phyloP scores from a whole-genome alignment of 805 yeast genomes.

The Wickerhamomyces chambardii region DNA sequence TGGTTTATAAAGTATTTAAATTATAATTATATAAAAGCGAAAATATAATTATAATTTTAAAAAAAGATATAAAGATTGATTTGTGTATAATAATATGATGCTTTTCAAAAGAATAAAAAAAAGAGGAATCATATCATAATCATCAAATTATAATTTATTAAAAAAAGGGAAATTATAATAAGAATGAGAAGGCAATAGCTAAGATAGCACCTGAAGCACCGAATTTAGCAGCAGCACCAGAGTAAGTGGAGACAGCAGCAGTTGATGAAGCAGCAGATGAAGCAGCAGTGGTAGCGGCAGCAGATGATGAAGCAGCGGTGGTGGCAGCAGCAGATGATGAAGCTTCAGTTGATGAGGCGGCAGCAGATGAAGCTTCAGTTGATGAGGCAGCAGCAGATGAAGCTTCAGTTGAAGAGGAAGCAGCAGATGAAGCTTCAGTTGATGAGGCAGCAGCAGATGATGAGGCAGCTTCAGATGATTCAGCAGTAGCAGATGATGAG shows the following conservation, averaged over 20 bases:
- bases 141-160: no score
- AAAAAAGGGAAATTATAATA: no score
- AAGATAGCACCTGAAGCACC: no score
- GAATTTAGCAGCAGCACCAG: no score
- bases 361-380: background rate
- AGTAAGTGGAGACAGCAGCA: background rate
- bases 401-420: background rate
- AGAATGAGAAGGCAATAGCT: no score
- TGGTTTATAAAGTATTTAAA: no score
- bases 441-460: slow-evolving; percentile 1
- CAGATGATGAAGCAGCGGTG: background rate
- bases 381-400: slow-evolving; percentile 1
- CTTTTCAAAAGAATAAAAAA: no score
- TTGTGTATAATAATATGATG: no score
- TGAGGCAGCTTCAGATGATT: background rate
- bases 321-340: background rate
- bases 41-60: no score
- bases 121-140: no score
- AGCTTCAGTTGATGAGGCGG: background rate
- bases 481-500: background rate
- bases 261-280: slow-evolving; percentile 1
- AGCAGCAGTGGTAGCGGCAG: background rate
- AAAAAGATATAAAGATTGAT: no score
- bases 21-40: no score
- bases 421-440: background rate